Evolutionary conservation across 345 rosid species (phyloP).

Genomic region (Cochlearia excelsa): DNA sequence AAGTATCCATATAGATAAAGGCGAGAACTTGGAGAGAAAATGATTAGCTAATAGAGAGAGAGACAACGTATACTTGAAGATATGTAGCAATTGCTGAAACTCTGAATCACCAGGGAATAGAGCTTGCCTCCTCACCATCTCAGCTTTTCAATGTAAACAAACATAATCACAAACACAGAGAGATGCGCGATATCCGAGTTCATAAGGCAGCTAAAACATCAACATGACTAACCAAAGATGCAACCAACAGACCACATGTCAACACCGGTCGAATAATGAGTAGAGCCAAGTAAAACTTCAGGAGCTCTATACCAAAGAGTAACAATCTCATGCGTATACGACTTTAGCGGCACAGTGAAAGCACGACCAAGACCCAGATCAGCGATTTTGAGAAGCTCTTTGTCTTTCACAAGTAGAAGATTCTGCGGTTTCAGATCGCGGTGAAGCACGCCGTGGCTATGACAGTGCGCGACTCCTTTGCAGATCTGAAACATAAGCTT

Average conservation of each 20-base stretch:
- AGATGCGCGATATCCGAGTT: neutral
- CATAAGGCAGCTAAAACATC: neutral
- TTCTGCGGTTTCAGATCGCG: slow-evolving; percentile 96
- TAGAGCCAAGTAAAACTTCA: slow-evolving; percentile 81
- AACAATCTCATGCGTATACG: slow-evolving; percentile 88
- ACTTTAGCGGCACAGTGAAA: slow-evolving; percentile 88
- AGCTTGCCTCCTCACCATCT: slow-evolving; percentile 91
- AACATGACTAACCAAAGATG: slow-evolving; percentile 57
- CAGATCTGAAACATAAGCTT: slow-evolving; percentile 81
- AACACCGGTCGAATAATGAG: slow-evolving; percentile 76
- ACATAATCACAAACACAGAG: slow-evolving; percentile 15
- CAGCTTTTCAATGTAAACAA: slow-evolving; percentile 30
- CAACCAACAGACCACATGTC: slow-evolving; percentile 99
- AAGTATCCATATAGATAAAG: no score
- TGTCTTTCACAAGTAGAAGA: slow-evolving; percentile 76
- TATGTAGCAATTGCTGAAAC: slow-evolving; percentile 91
- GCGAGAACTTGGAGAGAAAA: no score
- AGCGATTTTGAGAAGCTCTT: slow-evolving; percentile 79
- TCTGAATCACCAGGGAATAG: slow-evolving; percentile 92
- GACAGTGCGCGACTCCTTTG: slow-evolving; percentile 93
- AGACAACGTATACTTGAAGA: slow-evolving; percentile 53
- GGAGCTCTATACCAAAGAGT: slow-evolving; percentile 35
- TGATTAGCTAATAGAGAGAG: neutral
- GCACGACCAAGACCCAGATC: slow-evolving; percentile 91
- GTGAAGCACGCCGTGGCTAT: slow-evolving; percentile 88